A percentile compares a stretch with the other conserved stretches of the same genome.
phyloP scores from a whole-genome alignment of 2,329 filamentous ascomycete genomes.

The Claviceps arundinis region DNA sequence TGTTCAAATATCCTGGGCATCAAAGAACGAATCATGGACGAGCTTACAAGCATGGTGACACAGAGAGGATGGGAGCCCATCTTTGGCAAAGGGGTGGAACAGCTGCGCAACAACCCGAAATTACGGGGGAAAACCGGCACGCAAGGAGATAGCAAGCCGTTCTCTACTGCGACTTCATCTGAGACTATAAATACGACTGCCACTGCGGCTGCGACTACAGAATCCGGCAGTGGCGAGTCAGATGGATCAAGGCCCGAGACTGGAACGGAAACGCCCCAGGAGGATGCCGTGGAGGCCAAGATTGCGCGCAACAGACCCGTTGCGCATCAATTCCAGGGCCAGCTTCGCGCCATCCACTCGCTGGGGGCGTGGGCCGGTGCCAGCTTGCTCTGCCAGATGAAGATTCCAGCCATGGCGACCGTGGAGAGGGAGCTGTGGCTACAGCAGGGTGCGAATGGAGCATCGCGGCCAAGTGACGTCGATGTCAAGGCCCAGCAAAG shows the following conservation, averaged over 20 bases:
- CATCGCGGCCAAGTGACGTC: slow-evolving; percentile 45
- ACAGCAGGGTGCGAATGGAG: slow-evolving; percentile 51
- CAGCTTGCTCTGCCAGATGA: slow-evolving; percentile 55
- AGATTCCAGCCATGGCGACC: slow-evolving; percentile 53
- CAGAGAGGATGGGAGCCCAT: slow-evolving; percentile 67
- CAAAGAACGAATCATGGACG: slow-evolving; percentile 61
- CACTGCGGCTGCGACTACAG: neutral
- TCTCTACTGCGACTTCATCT: slow-evolving; percentile 10
- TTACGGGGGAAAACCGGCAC: slow-evolving; percentile 17
- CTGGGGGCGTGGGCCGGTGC: slow-evolving; percentile 64
- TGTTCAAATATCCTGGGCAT: slow-evolving; percentile 68
- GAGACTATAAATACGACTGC: slow-evolving; percentile 10
- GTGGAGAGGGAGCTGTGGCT: slow-evolving; percentile 61
- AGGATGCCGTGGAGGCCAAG: slow-evolving; percentile 24
- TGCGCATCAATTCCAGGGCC: slow-evolving; percentile 37
- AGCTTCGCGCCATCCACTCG: slow-evolving; percentile 52
- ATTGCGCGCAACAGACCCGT: slow-evolving; percentile 20
- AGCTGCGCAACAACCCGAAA: slow-evolving; percentile 33
- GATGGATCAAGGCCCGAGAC: slow-evolving; percentile 11
- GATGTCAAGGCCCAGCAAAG: slow-evolving; percentile 44
- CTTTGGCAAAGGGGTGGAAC: slow-evolving; percentile 52
- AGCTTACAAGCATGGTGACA: slow-evolving; percentile 54
- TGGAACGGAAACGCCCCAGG: slow-evolving; percentile 13
- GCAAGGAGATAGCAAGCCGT: slow-evolving; percentile 10
- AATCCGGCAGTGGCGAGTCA: slow-evolving; percentile 12